Evolutionary conservation across 2,329 filamentous ascomycete species (phyloP).

Genomic region (Colletotrichum abscissum): DNA sequence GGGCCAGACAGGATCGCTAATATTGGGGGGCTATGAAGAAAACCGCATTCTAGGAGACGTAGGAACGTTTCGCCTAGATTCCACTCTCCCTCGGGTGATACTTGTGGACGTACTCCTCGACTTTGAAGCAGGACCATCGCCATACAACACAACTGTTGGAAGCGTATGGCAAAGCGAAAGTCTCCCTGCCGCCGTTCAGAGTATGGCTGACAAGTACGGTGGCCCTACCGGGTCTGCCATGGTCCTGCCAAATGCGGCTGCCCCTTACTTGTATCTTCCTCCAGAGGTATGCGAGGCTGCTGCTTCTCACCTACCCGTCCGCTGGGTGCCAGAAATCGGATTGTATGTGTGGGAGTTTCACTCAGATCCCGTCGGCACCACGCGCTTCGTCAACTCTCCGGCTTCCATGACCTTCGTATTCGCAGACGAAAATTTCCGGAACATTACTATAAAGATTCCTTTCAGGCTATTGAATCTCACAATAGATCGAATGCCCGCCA

Average conservation of each 20-base stretch:
- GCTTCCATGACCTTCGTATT: constrained; percentile 3
- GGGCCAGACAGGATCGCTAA: constrained; percentile 41
- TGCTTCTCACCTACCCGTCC: neutral
- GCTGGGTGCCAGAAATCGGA: neutral
- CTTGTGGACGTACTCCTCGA: constrained; percentile 37
- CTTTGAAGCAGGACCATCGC: constrained; percentile 37
- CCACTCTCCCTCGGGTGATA: constrained; percentile 31
- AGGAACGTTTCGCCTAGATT: constrained; percentile 36
- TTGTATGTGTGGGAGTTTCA: constrained; percentile 1
- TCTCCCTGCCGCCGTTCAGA: neutral
- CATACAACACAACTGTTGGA: constrained; percentile 27
- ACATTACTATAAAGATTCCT: neutral
- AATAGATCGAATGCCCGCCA: neutral
- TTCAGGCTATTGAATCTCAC: neutral
- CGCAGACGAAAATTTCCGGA: neutral
- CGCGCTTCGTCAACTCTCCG: neutral
- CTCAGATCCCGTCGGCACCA: neutral
- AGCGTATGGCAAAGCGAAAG: constrained; percentile 21
- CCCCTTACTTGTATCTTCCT: neutral
- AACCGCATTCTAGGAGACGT: constrained; percentile 42
- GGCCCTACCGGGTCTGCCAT: neutral
- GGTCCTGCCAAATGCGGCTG: neutral
- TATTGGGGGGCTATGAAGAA: constrained; percentile 47
- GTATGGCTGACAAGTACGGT: neutral
- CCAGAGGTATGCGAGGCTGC: neutral